Base-by-base conservation (phyloP, 768 basidiomycete species). In the Calocybe cyanea region DNA sequence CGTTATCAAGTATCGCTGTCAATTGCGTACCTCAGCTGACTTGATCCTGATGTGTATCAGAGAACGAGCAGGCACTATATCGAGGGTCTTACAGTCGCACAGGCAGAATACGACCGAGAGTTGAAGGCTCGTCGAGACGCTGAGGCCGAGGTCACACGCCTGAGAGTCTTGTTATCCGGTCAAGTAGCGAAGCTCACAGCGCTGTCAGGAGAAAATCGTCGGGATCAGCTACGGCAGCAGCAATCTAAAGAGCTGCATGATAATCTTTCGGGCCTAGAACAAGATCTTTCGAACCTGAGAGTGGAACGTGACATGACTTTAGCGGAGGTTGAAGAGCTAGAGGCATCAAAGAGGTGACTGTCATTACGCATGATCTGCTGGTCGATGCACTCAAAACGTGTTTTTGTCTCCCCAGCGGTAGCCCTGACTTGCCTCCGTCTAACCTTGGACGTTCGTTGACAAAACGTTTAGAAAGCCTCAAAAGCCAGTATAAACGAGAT, bases 71-170 rank as follows among this genome's bases (percentile, higher is more conserved):
- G 88, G 52, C 88, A 92, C 53, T 94, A 89, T 50, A 88, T 93
- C 45, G 87, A 93, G 51, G 96, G 96, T 33, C 71, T 99, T 33
- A 85, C 84, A 0, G 92, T 94, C 19, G 93, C 95, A 2, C 89
- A 93, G 55, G 85, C 86, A 34, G 96, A 98, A 60, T 97, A 95
- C 60, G 94, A 97, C 59, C 81, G 81, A 41, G 96, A 98, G 64
- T 74, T 93, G 28, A 83, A 87, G 46, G 81, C 85, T 17, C 80
- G 95, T 15, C 81, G 90, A 14, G 93, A 97, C 52, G 87, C 90
- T 1, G 93, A 98, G 66, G 85, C 89, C 0, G 93, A 97, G 67
- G 88, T 97, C 47, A 85, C 86, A 18, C 78, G 88, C 33, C 70
- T 99, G 19, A 72, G 90, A 34, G 82, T 92, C 23, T 74, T 94